Conservation (phyloP, 139 green algal genomes). For the Asterochloris erici region DNA sequence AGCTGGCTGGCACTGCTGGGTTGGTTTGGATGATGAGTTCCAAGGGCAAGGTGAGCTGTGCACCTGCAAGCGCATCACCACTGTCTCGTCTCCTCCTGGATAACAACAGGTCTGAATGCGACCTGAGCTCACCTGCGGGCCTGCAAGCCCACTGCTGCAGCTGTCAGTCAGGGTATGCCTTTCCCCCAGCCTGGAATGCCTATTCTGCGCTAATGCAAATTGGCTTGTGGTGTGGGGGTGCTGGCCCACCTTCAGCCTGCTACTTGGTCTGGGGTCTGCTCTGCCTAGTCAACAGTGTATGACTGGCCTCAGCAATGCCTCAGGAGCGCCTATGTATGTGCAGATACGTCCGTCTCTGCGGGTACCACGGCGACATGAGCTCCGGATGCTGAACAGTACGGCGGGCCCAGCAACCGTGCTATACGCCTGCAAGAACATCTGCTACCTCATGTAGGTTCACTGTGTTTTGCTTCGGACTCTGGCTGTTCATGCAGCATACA, state of each 20-base stretch:
- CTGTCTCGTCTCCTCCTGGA: neutral
- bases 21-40: neutral
- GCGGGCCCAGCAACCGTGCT: constrained; percentile 57
- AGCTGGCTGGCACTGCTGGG: constrained; percentile 36
- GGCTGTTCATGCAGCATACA: neutral
- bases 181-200: too few relatives aligned
- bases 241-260: too few relatives aligned
- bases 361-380: neutral
- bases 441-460: constrained; percentile 43
- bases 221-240: too few relatives aligned
- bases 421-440: constrained; percentile 65
- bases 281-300: too few relatives aligned
- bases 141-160: too few relatives aligned
- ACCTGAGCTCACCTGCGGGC: too few relatives aligned
- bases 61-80: neutral
- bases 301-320: neutral
- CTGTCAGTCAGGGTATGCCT: too few relatives aligned
- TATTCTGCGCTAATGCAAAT: too few relatives aligned
- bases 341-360: neutral
- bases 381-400: constrained; percentile 24
- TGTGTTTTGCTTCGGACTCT: neutral
- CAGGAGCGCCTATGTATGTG: neutral
- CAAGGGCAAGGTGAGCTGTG: neutral
- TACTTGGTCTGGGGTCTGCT: too few relatives aligned
- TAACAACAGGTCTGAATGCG: too few relatives aligned